Base-by-base conservation (phyloP, 352 stramenopile species). In the Pythium dissimile region DNA sequence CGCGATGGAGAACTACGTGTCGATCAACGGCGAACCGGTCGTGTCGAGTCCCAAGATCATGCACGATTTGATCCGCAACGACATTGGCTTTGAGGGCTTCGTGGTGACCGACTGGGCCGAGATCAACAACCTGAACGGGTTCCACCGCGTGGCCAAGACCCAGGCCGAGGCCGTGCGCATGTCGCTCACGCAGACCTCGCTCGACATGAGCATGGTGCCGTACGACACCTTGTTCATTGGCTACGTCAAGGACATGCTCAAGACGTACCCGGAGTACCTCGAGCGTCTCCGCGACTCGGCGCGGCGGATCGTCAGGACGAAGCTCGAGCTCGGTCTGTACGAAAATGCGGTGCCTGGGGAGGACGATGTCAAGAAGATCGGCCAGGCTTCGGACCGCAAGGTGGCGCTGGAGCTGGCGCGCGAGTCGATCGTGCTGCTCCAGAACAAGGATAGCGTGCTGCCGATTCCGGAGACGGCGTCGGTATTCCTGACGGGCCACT, bases 1-100 rank as follows among this genome's bases (percentile, higher is more conserved):
- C 0, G 81, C 92, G 2, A 98, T 98, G 95, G 92, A 97, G 68
- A 95, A 70, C 46, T 98, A 98, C 73, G 88, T 92, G 34, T 93
- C 95, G 54, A 65, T 97, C 50, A 97, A 97, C 52, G 90, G 89
- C 7, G 77, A 97, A 21, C 94, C 94, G 0, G 86, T 97, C 10
- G 82, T 96, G 5, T 73, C 80, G 15, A 98, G 88, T 45, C 66
- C 70, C n/a, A 80, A 86, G 37, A 73, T 80, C 43, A 67, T 94
- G 0, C 45, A 32, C n/a, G 45, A 59, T 30, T 23, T 70, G 21
- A 30, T 95, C 8, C 65, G 86, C 13, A 54, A 84, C 12, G 60
- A 89, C 44, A 10, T 95, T 45, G 53, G 59, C 10, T 95, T 92
- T 64, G 57, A 86, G 13, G 84, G 84, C 8, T 69, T 94, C 32